Percentiles rank a stretch among this genome's conserved stretches.
phyloP scores from a whole-genome alignment of 305 asterid genomes.

The Striga hermonthica region DNA sequence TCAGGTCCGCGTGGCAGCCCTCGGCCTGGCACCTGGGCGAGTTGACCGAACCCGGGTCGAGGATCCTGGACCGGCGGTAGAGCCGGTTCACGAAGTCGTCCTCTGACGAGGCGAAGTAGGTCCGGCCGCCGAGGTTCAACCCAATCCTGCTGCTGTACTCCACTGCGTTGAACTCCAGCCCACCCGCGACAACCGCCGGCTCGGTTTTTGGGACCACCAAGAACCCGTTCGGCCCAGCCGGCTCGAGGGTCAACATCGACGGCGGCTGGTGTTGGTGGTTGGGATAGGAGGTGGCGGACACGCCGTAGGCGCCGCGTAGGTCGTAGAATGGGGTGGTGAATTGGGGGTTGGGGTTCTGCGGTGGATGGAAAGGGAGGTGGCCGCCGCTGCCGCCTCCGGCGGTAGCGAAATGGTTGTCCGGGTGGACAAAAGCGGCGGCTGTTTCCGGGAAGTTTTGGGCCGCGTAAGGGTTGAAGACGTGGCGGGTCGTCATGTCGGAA shows the following conservation, averaged over 20 bases:
- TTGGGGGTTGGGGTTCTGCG: constrained; percentile 33
- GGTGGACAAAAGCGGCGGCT: constrained; percentile 35
- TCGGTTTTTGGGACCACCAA: constrained; percentile 75
- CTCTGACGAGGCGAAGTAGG: constrained; percentile 87
- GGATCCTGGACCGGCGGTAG: constrained; percentile 76
- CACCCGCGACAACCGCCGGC: constrained; percentile 45
- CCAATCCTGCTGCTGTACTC: constrained; percentile 60
- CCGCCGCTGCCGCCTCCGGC: constrained; percentile 31
- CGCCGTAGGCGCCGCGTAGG: constrained; percentile 45
- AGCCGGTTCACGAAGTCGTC: constrained; percentile 97
- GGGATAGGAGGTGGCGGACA: constrained; percentile 32
- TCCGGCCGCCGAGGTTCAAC: constrained; percentile 82
- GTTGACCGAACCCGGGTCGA: constrained; percentile 68
- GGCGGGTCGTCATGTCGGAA: constrained; percentile 50
- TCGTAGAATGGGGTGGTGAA: constrained; percentile 37
- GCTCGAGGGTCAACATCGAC: constrained; percentile 58
- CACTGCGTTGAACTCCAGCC: constrained; percentile 35
- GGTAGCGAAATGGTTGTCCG: constrained; percentile 40
- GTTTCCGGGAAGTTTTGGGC: constrained; percentile 44
- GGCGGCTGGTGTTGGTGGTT: constrained; percentile 30
- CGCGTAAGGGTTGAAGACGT: constrained; percentile 55
- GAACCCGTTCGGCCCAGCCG: constrained; percentile 50
- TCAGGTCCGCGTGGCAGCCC: constrained; percentile 85
- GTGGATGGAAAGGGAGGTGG: constrained; percentile 35
- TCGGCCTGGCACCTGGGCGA: constrained; percentile 87